Evolutionary conservation across 106 monocot genomes (phyloP).

Genomic region (Dendrobium nobile): DNA sequence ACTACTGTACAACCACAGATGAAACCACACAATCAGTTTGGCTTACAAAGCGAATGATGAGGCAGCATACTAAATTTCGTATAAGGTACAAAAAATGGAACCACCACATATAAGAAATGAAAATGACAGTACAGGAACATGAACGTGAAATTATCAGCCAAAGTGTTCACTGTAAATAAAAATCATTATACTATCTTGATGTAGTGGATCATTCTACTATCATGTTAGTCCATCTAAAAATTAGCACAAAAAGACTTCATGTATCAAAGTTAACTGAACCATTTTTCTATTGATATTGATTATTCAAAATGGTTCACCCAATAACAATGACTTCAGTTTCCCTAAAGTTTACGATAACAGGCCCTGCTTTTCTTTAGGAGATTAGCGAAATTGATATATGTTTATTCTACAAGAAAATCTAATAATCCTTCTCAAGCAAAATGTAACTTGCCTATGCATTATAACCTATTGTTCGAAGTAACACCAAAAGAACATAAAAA

Average conservation of each 20-base stretch:
- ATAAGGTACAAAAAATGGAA: neutral
- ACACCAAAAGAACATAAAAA: neutral
- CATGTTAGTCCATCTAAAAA: neutral
- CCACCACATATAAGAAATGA: neutral
- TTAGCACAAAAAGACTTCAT: neutral
- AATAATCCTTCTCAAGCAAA: neutral
- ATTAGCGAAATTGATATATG: neutral
- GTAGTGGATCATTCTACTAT: neutral
- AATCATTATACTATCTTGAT: neutral
- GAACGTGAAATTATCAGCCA: neutral
- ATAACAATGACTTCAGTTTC: constrained; percentile 2
- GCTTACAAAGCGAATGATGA: neutral
- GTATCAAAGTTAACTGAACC: constrained; percentile 25
- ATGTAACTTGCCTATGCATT: neutral
- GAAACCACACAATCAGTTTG: neutral
- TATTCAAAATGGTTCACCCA: neutral
- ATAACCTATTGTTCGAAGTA: neutral
- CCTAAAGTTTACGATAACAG: constrained; percentile 4
- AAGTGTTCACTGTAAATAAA: neutral
- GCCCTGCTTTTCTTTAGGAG: neutral
- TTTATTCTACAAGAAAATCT: neutral
- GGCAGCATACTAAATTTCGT: neutral
- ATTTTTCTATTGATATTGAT: constrained; percentile 10
- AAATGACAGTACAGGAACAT: neutral
- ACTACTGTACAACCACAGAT: neutral